Conservation (phyloP, 2,329 filamentous ascomycete genomes). For the Chrysosporium queenslandicum region DNA sequence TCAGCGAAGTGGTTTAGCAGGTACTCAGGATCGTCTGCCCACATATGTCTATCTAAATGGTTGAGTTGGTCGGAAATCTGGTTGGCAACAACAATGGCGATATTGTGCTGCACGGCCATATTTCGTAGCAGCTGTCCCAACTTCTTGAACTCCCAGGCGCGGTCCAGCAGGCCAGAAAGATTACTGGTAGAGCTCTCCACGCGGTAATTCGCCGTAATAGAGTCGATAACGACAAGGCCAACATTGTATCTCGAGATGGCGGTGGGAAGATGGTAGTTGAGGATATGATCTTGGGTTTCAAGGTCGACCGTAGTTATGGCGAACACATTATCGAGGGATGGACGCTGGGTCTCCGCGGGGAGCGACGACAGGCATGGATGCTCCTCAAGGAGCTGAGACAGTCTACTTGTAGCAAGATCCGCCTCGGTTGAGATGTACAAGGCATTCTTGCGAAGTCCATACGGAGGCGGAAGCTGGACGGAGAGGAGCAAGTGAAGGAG, state of each 20-base stretch:
- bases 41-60: conserved; percentile 18
- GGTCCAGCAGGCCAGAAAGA: conserved; percentile 54
- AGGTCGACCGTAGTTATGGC: conserved; percentile 79
- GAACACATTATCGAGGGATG: conserved; percentile 66
- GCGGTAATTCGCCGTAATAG: conserved; percentile 88
- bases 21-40: conserved; percentile 14
- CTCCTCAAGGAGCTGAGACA: conserved; percentile 63
- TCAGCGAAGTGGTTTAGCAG: neutral
- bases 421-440: conserved; percentile 94
- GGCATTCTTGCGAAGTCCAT: conserved; percentile 60
- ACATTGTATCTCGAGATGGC: conserved; percentile 65
- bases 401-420: conserved; percentile 66
- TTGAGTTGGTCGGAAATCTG: conserved; percentile 86
- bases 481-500: conserved; percentile 75
- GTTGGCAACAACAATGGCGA: conserved; percentile 87
- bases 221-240: conserved; percentile 79
- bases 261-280: conserved; percentile 84
- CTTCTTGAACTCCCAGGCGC: conserved; percentile 65
- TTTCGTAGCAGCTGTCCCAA: conserved; percentile 64
- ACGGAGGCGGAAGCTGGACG: conserved; percentile 66
- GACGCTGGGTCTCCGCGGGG: conserved; percentile 32
- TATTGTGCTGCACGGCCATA: conserved; percentile 60
- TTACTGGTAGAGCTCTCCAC: conserved; percentile 54
- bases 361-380: conserved; percentile 52
- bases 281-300: conserved; percentile 89